Base-by-base conservation (phyloP, 2,329 filamentous ascomycete genomes). In the Trichoderma gracile region DNA sequence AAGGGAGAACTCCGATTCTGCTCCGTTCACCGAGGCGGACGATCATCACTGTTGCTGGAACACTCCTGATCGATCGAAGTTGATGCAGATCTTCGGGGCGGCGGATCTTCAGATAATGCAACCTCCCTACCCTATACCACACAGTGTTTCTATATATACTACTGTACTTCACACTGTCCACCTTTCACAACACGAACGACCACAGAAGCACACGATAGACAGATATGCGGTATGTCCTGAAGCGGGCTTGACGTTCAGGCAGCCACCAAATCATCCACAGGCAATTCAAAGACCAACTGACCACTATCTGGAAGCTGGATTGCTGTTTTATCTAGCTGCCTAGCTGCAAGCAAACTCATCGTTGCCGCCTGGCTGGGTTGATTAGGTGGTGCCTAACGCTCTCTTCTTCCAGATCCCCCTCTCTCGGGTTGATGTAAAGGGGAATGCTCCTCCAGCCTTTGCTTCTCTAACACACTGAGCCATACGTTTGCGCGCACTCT, bases 311-410 rank as follows among this genome's bases (percentile, higher is more conserved):
- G 14, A 33, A 46, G 40, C 21, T 5, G 27, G 15, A 14, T 23
- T 54, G 58, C 33, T 38, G 8, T 15, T 62, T 46, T 62, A 43
- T 62, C 17, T 15, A 30, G 49, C 58, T 53, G 58, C 58, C 58
- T 62, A 25, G 49, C 40, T 25, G 38, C 46, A 52, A 25, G 23
- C 38, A 8, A 38, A 43, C 9, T 19, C 19, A 52, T 23, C 17
- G 49, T 62, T 49, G 53, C 49, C 49, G 58, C 57, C 30, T 38
- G 4, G 45, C 30, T 40, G 33, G 38, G 27, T 12, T 53, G 33
- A 52, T 33, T 38, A 46, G 54, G 58, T 62, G 58, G 58, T 62
- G 58, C 58, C 58, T 62, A 62, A 62, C 49, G 58, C n/a, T n/a
- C 19, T 25, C 45, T 43, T 45, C 21, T 55, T 55, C 30, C 23